Evolutionary conservation across 1,139 yeast species (phyloP), one percentile per base, ranked within the genome.

Genomic region (Taphrina pruni): DNA sequence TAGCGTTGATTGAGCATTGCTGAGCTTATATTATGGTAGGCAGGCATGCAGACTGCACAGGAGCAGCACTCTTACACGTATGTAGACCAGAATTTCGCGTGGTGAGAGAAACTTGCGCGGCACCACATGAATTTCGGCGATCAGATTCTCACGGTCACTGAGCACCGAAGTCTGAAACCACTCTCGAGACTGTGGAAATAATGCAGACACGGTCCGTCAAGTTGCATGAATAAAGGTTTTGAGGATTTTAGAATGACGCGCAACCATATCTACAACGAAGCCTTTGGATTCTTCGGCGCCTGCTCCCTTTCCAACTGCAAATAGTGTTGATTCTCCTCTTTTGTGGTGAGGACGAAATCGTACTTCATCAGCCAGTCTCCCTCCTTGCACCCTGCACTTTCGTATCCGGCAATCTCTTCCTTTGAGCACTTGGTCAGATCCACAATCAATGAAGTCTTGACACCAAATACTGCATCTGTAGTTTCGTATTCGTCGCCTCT

Each of bases 401-500:
- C 60, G 50, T 56, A 56, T 1, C 60, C 60, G 7, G 79, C 79
- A 45, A 72, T 70, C 50, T 73, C 75, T 41, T 71, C 72, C 43
- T 78, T 78, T 78, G 79, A 77, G 60, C 79, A 74, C 71, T 77
- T 79, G 65, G 77, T 75, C 71, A 78, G 77, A 45, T 76, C 74
- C 58, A 78, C 77, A 64, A 78, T 72, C 56, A 77, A 75, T 65
- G 77, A 78, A 20, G 75, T 76, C 73, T 78, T 78, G 65, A 78
- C 80, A 9, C 79, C 80, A 73, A 78, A 78, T 14, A 77, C 80
- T 9, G 80, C 80, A 72, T 79, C 81, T 9, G 78, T 74, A 32
- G 73, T 75, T 69, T 78, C 80, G 69, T 77, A 79, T 17, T 76
- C 76, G 70, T 79, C 81, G 9, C 78, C 79, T 39, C 73, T 74